phyloP scores from a whole-genome alignment of 371 early-diverging fungal genomes.

The Batkoa obscura region DNA sequence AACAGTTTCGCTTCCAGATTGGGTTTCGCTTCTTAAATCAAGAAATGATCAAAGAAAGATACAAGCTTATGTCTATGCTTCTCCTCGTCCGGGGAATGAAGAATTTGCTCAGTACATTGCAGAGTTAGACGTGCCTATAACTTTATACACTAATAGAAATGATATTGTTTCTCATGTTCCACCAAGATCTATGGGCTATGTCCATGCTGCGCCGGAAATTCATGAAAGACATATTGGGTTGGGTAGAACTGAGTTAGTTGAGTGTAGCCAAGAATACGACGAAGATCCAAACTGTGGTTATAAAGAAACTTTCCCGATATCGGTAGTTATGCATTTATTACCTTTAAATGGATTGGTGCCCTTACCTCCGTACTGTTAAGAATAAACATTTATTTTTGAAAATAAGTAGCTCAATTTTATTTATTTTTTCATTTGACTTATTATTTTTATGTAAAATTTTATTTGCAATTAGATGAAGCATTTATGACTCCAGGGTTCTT shows the following conservation, averaged over 20 bases:
- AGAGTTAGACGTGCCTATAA: neutral
- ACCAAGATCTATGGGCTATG: neutral
- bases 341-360: neutral
- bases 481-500: too few species aligned
- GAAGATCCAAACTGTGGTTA: neutral
- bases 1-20: neutral
- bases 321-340: neutral
- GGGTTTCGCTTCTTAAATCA: neutral
- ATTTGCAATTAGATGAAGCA: too few species aligned
- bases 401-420: too few species aligned
- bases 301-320: neutral
- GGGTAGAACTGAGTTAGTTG: neutral
- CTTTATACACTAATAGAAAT: neutral
- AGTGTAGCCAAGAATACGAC: neutral
- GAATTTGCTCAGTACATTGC: neutral
- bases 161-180: neutral
- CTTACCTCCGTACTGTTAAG: neutral
- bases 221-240: neutral
- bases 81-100: neutral
- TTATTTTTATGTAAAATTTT: too few species aligned
- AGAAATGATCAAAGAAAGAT: neutral
- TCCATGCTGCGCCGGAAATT: neutral
- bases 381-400: too few species aligned
- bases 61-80: neutral
- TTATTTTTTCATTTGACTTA: too few species aligned